A percentile compares a stretch with the other conserved stretches of the same genome.
Evolutionary conservation across 495 filamentous ascomycete genomes (phyloP).

Genomic region (Trichoderma reesei): DNA sequence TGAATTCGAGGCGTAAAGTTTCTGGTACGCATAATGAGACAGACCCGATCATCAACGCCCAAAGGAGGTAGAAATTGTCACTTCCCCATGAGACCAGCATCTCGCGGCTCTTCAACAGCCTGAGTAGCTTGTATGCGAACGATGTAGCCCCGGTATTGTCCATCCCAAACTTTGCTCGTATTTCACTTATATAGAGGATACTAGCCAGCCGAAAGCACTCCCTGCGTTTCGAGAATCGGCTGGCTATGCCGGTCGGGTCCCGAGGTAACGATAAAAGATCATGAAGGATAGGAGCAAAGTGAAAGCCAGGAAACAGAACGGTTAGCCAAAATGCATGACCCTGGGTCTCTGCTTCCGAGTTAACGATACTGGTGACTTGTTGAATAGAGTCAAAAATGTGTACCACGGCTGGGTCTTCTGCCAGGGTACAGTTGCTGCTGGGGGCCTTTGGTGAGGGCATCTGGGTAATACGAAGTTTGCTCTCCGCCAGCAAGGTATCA

Average conservation of each 20-base stretch:
- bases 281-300: not conserved
- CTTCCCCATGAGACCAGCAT: not conserved
- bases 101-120: not conserved
- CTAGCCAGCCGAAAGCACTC: not conserved
- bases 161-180: constrained; percentile 3
- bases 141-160: not conserved
- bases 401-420: not conserved
- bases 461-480: not conserved
- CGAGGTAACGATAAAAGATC: not conserved
- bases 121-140: not conserved
- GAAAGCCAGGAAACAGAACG: not conserved
- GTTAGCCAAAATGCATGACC: not conserved
- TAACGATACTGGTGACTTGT: not conserved
- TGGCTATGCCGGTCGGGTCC: not conserved
- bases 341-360: not conserved
- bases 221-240: not conserved
- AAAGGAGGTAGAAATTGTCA: not conserved
- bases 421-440: not conserved
- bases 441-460: not conserved
- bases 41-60: not conserved
- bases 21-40: constrained; percentile 1
- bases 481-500: not conserved
- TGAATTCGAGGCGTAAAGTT: not conserved
- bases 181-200: not conserved
- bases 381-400: not conserved